phyloP scores from a whole-genome alignment of 2,329 filamentous ascomycete species.

The Xylaria arbuscula region DNA sequence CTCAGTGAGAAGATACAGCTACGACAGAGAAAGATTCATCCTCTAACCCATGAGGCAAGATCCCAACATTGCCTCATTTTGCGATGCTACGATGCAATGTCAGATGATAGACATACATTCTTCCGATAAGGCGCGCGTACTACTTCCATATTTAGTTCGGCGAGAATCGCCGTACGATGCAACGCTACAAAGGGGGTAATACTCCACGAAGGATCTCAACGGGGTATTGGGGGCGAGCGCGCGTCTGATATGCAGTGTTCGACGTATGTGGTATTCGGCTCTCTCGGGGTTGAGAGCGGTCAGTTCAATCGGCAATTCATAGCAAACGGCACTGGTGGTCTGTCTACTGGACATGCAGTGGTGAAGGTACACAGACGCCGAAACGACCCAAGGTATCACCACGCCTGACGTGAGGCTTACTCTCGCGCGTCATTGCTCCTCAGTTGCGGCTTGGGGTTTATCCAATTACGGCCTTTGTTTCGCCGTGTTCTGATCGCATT shows the following conservation, averaged over 20 bases:
- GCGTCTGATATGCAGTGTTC: constrained; percentile 5
- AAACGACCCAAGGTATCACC: background rate
- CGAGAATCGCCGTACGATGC: background rate
- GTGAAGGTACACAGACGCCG: background rate
- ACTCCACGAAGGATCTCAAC: background rate
- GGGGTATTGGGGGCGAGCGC: constrained; percentile 11
- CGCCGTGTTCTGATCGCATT: constrained; percentile 5
- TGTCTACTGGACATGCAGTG: background rate
- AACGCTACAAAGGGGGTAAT: constrained; percentile 2
- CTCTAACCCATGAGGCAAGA: background rate
- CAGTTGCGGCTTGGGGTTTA: constrained; percentile 12
- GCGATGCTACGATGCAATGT: constrained; percentile 12
- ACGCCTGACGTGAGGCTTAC: background rate
- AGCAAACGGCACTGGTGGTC: background rate
- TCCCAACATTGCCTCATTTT: constrained; percentile 10
- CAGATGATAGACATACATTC: background rate
- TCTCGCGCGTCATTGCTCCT: background rate
- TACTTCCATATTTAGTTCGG: constrained; percentile 22
- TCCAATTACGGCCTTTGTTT: constrained; percentile 18
- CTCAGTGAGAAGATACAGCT: background rate
- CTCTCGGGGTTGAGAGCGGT: background rate
- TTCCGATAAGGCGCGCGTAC: background rate
- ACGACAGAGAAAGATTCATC: background rate
- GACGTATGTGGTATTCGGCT: background rate
- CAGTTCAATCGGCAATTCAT: background rate